phyloP scores from a whole-genome alignment of 345 rosid species.

The Raphanus raphanistrum region DNA sequence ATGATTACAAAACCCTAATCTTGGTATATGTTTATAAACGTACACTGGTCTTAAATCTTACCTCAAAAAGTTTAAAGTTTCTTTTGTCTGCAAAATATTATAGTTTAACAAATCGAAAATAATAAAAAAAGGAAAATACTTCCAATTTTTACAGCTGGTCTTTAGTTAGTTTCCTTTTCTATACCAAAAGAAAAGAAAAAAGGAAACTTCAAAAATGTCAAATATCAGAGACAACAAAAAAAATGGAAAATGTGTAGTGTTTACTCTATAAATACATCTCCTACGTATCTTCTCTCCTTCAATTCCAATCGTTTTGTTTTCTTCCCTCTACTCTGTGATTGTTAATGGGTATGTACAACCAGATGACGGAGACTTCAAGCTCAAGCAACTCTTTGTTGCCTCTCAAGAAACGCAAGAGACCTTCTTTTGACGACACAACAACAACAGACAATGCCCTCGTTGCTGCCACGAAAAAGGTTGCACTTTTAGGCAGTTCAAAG shows the following conservation, averaged over 20 bases:
- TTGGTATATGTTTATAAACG: not conserved
- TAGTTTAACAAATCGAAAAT: not conserved
- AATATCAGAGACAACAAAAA: too few species aligned
- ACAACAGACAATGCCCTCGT: not conserved
- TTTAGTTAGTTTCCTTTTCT: too few species aligned
- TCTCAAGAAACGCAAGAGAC: conserved; percentile 21
- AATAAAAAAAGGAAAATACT: not conserved
- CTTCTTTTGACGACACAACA: not conserved
- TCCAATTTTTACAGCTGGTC: too few species aligned
- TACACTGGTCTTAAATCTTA: not conserved
- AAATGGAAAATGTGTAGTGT: too few species aligned
- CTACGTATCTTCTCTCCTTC: too few species aligned
- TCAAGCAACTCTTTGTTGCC: not conserved
- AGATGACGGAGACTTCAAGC: not conserved
- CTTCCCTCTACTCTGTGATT: too few species aligned
- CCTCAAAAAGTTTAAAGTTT: not conserved
- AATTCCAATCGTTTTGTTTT: too few species aligned
- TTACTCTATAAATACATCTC: too few species aligned
- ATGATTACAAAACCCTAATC: not conserved
- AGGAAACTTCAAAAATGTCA: too few species aligned
- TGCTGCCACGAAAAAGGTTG: not conserved
- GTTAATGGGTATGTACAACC: too few species aligned
- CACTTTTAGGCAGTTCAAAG: not conserved
- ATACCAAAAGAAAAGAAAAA: too few species aligned
- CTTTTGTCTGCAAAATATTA: too few species aligned